Evolutionary conservation across 2,329 filamentous ascomycete species (phyloP), one percentile per base, ranked within the genome.

Genomic region (Fusarium verrucosum): DNA sequence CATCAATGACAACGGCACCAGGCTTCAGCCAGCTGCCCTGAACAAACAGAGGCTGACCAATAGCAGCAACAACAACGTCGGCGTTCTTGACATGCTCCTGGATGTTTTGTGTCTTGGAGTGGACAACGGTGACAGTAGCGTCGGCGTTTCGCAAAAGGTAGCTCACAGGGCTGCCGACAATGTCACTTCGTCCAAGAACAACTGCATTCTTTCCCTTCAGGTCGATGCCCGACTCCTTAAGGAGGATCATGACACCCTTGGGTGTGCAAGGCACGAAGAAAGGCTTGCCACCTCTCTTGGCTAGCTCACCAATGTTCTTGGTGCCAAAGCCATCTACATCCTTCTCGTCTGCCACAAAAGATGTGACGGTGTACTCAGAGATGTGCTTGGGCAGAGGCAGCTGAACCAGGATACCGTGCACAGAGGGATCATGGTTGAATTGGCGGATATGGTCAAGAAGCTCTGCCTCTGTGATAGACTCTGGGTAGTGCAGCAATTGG

Each of bases 311-410:
- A 75, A 99, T 97, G 81, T 97, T 99, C 73, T 85, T 86, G 54
- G 92, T 90, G 54, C 95, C 94, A 74, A 99, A 99, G 49, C 95
- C 95, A 79, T 99, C 95, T 47, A 99, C 95, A 82, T 99, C 95
- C 81, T 99, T 99, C 79, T 95, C 91, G 72, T 94, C 91, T 38
- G 91, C 85, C 17, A 99, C 95, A 19, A 92, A 90, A 44, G 93
- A 96, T 28, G 95, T 99, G 74, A 99, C 83, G 37, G 85, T 82
- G 76, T 97, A 92, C 82, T 99, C 95, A 58, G 93, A 92, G 73
- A 99, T 89, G 77, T 96, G 91, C 72, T 88, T 88, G 17, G 95
- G 95, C 19, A 99, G 83, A 33, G 95, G 95, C 58, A 99, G 81
- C 80, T 99, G 95, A 41, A 99, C 94, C 58, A 99, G 85, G 72